Base-by-base conservation (phyloP, 2,329 filamentous ascomycete species). In the Ceratocystis destructans region DNA sequence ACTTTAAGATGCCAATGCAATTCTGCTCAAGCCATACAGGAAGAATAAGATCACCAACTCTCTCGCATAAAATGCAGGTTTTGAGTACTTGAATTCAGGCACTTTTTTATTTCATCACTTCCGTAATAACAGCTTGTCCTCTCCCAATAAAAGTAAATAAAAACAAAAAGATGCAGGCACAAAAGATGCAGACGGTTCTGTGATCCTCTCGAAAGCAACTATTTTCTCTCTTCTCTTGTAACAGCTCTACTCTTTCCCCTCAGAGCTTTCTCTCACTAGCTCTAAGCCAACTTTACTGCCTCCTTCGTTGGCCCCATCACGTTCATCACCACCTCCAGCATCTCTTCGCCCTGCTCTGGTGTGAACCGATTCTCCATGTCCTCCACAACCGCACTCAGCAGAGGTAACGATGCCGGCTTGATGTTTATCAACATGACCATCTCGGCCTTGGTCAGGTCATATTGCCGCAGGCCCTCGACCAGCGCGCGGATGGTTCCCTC, bases 401-500 rank as follows among this genome's bases (percentile, higher is more conserved):
- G 79, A 3, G 81, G 80, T 37, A 79, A 76, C 33, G 78, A 82
- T 25, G 78, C 77, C 0, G 86, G 86, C 10, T 86, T 80, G 55
- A 87, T 75, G 72, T 89, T 88, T 70, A 88, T 73, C 61, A 88
- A 81, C 82, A 87, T 87, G 71, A 88, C 76, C 65, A 86, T 75
- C 74, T 88, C 86, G 65, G 83, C 83, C 76, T 88, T 88, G 74
- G 83, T 82, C 66, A 88, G 78, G 59, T 83, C 79, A 73, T 81
- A 87, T 0, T 77, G 77, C 10, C 79, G 78, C 62, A 88, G 76
- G 28, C 76, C 77, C 71, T 81, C 75, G 50, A 88, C 76, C 50
- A 89, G 79, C 28, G 72, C 74, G 5, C 76, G 71, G 69, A 87
- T 82, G 63, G 79, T 79, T 8, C 75, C 74, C n/a, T 79, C 73